These are phyloP conservation scores for Corylus heterophylla DNA, from an alignment of 306 rosid species.

Conservation along the genomic window DNA sequence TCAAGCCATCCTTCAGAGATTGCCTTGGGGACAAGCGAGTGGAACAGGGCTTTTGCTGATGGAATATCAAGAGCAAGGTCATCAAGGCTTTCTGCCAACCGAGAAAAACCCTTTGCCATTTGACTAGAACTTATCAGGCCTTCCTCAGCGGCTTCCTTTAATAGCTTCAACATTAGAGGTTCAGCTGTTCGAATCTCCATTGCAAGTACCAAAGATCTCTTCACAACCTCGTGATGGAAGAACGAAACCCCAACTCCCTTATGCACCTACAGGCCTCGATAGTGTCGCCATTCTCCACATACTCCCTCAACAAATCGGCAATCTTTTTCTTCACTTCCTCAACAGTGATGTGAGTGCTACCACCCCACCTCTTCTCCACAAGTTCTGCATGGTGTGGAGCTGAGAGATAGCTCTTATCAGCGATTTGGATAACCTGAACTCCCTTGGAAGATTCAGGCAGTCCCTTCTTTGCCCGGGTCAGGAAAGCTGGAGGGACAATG, in stretches of 20 bases:
- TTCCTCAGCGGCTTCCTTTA: slow-evolving; percentile 96
- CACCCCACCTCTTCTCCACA: slow-evolving; percentile 98
- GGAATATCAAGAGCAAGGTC: slow-evolving; percentile 99
- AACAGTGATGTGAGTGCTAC: slow-evolving; percentile 92
- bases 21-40: slow-evolving; percentile 72
- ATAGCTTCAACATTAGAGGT: slow-evolving; percentile 59
- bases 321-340: slow-evolving; percentile 95
- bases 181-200: slow-evolving; percentile 82
- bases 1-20: slow-evolving; percentile 95
- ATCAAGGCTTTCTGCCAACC: slow-evolving; percentile 88
- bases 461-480: slow-evolving; percentile 78
- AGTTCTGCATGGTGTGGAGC: slow-evolving; percentile 99
- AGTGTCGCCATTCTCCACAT: slow-evolving; percentile 78
- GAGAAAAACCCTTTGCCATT: slow-evolving; percentile 92
- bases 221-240: slow-evolving; percentile 98
- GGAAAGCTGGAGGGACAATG: slow-evolving; percentile 94
- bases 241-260: slow-evolving; percentile 91
- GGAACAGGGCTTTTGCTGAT: slow-evolving; percentile 67
- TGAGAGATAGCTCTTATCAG: slow-evolving; percentile 94
- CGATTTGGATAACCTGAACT: slow-evolving; percentile 70
- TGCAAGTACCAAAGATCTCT: slow-evolving; percentile 82
- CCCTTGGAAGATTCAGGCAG: slow-evolving; percentile 92
- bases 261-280: slow-evolving; percentile 92
- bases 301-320: slow-evolving; percentile 75
- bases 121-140: slow-evolving; percentile 95